Evolutionary conservation across 106 monocot species (phyloP).

Genomic region (Alisma plantagoaquatica): DNA sequence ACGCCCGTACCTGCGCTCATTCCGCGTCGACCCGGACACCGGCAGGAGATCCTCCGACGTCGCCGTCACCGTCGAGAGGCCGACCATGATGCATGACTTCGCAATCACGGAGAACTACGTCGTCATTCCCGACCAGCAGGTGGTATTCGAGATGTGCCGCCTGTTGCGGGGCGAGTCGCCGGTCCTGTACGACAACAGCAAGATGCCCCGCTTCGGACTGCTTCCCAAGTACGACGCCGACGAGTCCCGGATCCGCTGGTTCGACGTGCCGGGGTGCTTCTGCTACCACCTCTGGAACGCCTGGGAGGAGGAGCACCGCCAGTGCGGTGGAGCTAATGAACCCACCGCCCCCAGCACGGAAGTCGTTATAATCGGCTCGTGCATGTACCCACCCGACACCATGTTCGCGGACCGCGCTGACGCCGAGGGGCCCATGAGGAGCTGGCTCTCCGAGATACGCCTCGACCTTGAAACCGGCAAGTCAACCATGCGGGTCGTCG

Average conservation of each 20-base stretch:
- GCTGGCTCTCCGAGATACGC: constrained; percentile 34
- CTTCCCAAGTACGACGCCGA: constrained; percentile 26
- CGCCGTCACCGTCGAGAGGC: constrained; percentile 7
- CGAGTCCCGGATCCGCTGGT: constrained; percentile 25
- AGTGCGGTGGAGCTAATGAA: no score
- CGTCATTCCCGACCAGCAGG: constrained; percentile 47
- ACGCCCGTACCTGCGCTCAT: constrained; percentile 26
- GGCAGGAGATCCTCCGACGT: constrained; percentile 27
- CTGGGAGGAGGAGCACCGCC: constrained; percentile 23
- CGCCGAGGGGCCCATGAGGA: constrained; percentile 1
- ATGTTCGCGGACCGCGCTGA: constrained; percentile 12
- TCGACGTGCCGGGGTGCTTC: constrained; percentile 36
- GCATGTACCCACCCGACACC: constrained; percentile 38
- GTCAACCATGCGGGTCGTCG: constrained; percentile 24
- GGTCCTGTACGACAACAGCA: constrained; percentile 8
- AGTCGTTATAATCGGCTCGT: constrained; percentile 33
- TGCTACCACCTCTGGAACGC: constrained; percentile 56
- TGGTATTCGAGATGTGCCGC: constrained; percentile 22
- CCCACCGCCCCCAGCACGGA: neutral
- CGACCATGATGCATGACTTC: constrained; percentile 57
- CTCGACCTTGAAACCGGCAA: constrained; percentile 20
- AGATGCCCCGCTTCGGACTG: constrained; percentile 31
- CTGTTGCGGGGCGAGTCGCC: constrained; percentile 26
- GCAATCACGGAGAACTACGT: constrained; percentile 43
- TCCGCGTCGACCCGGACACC: constrained; percentile 21